Evolutionary conservation across 768 basidiomycete species (phyloP), one percentile per base, ranked within the genome.

Genomic region (Russula sp.): DNA sequence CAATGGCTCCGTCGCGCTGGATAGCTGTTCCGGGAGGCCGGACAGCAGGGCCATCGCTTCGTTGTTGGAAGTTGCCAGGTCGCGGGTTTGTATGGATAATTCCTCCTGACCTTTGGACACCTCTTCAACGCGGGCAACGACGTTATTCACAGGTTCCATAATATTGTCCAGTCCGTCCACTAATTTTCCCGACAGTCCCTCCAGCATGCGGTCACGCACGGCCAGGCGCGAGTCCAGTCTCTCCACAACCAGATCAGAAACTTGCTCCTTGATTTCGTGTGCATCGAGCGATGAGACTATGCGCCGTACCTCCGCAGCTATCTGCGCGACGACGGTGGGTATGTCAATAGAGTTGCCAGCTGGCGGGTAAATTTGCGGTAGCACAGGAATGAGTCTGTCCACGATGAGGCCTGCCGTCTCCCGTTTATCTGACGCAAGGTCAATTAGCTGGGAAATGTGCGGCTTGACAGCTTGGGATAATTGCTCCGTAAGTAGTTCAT

Each of bases 401-500:
- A 92, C 83, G 63, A 94, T 94, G 48, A 94, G 81, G 8, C 82
- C 80, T 4, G 92, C 92, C 4, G 92, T 94, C 75, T 94, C 92
- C 40, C 89, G 83, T 73, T 94, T 94, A 73, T 94, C 92, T 0
- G 89, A 91, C 30, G 92, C 87, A 55, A 94, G 81, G 72, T 94
- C 92, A 66, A 94, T 94, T 64, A 94, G 84, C 69, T 94, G 90
- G 2, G 90, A 84, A 28, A 94, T 92, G 67, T 92, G 88, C 8
- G 92, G 92, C 70, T 93, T 92, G 71, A 94, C 92, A 0, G 92
- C 89, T 73, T 94, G 89, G 26, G 88, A 81, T 18, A 94, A 83
- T 69, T 84, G 84, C 51, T 78, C 79, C 2, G 92, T 94, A 63
- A 94, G 77, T 67, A 81, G 79, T 40, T 92, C 89, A 70, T 93